Evolutionary conservation across 2,329 filamentous ascomycete genomes (phyloP), one percentile per base, ranked within the genome.

Genomic region (Dactylellina leptospora): DNA sequence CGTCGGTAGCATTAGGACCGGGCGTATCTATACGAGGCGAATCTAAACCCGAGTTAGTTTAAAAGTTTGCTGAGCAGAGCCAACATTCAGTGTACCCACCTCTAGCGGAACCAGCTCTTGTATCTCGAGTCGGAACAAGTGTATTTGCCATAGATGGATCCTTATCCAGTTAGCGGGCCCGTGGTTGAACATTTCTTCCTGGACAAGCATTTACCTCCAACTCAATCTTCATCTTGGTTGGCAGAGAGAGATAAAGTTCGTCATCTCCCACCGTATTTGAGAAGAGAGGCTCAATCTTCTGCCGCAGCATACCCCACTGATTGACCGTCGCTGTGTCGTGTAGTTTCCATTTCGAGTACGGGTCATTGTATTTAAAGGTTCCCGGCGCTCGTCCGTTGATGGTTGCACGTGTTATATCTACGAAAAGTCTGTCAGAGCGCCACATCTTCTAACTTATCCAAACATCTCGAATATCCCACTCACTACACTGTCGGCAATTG

Each of bases 271-370:
- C 82, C 10, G 80, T 80, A 11, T 82, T 81, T 55, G 82, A 82
- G 45, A 85, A 74, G 77, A 86, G 79, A 78, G 83, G 80, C 83
- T 89, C 80, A 82, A 92, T 77, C 72, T 88, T 89, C 73, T 86
- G 85, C 74, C 89, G 86, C 53, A 96, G 81, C 72, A 89, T 88
- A 79, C 92, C 90, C 77, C 97, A 90, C 74, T 93, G 92, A 81
- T 83, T 86, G 80, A 86, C 87, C 83, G 77, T 85, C 80, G 83
- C 87, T 86, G 72, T 84, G 25, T 82, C 78, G 2, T 89, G 88
- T 20, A 90, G 85, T 25, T 84, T 82, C 75, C 90, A 81, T 68
- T 83, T 83, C 74, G 86, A 82, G 81, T 92, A 91, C 1, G 90
- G 88, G 77, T 96, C 90, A 40, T 80, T 79, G 75, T 84, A 82